Conservation (phyloP, 2,329 filamentous ascomycete genomes). For the Pseudofabraea citricarpa region DNA sequence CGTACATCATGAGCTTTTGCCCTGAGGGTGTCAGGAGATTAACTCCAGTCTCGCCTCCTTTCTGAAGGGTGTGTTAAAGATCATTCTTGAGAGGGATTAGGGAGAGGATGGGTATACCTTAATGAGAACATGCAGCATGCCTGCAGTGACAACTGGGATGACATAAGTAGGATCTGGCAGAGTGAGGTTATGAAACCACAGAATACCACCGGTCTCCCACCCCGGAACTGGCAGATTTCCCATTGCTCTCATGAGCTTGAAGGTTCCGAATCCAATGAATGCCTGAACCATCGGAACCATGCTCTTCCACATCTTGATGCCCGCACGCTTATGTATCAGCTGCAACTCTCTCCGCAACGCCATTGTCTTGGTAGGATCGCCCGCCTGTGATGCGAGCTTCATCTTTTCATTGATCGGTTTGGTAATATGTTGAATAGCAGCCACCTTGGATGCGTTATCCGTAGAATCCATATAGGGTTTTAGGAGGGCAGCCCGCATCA, state of each 20-base stretch:
- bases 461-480: conserved; percentile 59
- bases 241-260: conserved; percentile 73
- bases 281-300: conserved; percentile 57
- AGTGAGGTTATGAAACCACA: conserved; percentile 79
- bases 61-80: too few species aligned
- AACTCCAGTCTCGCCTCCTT: conserved; percentile 44
- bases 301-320: conserved; percentile 45
- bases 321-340: conserved; percentile 47
- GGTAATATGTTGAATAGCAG: conserved; percentile 52
- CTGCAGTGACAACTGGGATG: conserved; percentile 61
- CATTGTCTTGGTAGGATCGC: conserved; percentile 44
- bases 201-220: conserved; percentile 62
- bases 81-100: too few species aligned
- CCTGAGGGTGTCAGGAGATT: conserved; percentile 27
- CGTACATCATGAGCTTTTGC: conserved; percentile 36
- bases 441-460: conserved; percentile 58
- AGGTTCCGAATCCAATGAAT: conserved; percentile 75
- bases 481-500: conserved; percentile 61
- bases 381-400: conserved; percentile 29
- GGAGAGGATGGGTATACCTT: conserved; percentile 20
- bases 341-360: conserved; percentile 42
- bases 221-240: conserved; percentile 73
- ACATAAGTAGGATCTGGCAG: conserved; percentile 72
- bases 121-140: conserved; percentile 45
- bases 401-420: conserved; percentile 54